Percentiles rank a stretch among this genome's conserved stretches.
These are phyloP conservation scores for Moricandia arvensis DNA, from an alignment of 345 rosid species.

Conservation along the genomic window DNA sequence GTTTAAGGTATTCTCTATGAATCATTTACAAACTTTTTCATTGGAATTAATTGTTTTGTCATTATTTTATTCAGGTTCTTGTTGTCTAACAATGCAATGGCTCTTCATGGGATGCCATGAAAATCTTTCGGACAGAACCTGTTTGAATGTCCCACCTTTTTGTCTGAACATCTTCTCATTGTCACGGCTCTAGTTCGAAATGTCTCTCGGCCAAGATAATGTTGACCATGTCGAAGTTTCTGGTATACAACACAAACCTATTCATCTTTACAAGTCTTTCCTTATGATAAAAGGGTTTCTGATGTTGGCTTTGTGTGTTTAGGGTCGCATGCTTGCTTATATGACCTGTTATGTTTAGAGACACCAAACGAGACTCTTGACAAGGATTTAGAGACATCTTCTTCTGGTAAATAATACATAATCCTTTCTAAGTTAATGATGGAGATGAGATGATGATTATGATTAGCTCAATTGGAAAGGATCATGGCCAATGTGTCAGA, in stretches of 20 bases:
- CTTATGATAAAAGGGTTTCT: not conserved
- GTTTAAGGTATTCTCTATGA: slow-evolving; percentile 14
- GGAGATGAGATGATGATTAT: slow-evolving; percentile 10
- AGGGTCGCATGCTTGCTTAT: slow-evolving; percentile 55
- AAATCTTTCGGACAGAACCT: slow-evolving; percentile 10
- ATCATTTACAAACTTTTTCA: not conserved
- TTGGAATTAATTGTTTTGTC: not conserved
- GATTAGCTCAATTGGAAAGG: too few species aligned
- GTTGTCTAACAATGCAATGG: slow-evolving; percentile 16
- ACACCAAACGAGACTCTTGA: slow-evolving; percentile 34
- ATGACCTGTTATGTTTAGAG: slow-evolving; percentile 55
- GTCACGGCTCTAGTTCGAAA: slow-evolving; percentile 37
- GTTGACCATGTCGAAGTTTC: slow-evolving; percentile 38
- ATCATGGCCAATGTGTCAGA: too few species aligned
- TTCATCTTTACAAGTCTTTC: not conserved
- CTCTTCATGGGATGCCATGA: slow-evolving; percentile 19
- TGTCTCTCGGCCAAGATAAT: slow-evolving; percentile 57
- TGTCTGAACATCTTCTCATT: slow-evolving; percentile 26
- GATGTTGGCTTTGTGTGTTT: not conserved
- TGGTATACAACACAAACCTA: slow-evolving; percentile 37
- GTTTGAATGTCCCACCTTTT: slow-evolving; percentile 21
- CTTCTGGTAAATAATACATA: slow-evolving; percentile 46
- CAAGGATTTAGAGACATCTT: slow-evolving; percentile 36
- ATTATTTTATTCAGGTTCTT: slow-evolving; percentile 20
- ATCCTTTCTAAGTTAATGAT: slow-evolving; percentile 1